A percentile compares a stretch with the other conserved stretches of the same genome.
Evolutionary conservation across 2,329 filamentous ascomycete species (phyloP).

Genomic region (Sclerotinia borealis): DNA sequence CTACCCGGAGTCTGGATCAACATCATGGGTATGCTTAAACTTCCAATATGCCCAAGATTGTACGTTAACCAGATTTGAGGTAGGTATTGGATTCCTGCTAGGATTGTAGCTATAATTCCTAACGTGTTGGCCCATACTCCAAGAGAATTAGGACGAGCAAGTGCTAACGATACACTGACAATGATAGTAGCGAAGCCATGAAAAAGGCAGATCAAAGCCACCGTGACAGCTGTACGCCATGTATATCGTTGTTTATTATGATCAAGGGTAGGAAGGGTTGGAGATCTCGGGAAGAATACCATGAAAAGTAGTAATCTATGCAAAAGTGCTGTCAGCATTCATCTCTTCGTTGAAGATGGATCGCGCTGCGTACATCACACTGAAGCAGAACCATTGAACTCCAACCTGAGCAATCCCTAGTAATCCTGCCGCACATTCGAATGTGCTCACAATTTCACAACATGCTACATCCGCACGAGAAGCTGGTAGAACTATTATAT

Average conservation of each 20-base stretch:
- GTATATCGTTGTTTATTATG: constrained; percentile 47
- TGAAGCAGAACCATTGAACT: constrained; percentile 87
- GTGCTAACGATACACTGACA: constrained; percentile 61
- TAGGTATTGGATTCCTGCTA: constrained; percentile 86
- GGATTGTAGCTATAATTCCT: constrained; percentile 68
- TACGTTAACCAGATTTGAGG: constrained; percentile 95
- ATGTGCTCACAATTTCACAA: constrained; percentile 72
- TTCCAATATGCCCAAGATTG: constrained; percentile 76
- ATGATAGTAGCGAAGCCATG: constrained; percentile 69
- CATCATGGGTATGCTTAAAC: constrained; percentile 96
- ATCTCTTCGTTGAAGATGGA: background rate
- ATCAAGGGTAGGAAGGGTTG: constrained; percentile 34
- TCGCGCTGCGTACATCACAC: constrained; percentile 64
- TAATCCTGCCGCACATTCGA: constrained; percentile 79
- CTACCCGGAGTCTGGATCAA: constrained; percentile 93
- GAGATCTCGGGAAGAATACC: constrained; percentile 75
- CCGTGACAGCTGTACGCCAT: constrained; percentile 72
- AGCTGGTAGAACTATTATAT: constrained; percentile 81
- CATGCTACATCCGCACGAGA: constrained; percentile 80
- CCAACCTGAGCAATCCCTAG: constrained; percentile 88
- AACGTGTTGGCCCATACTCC: constrained; percentile 79
- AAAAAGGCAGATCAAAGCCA: constrained; percentile 65
- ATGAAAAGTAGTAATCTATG: constrained; percentile 84
- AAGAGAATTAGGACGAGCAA: constrained; percentile 57
- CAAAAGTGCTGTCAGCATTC: background rate